Conservation (phyloP, 2,329 filamentous ascomycete genomes). For the Fusarium pseudocircinatum region DNA sequence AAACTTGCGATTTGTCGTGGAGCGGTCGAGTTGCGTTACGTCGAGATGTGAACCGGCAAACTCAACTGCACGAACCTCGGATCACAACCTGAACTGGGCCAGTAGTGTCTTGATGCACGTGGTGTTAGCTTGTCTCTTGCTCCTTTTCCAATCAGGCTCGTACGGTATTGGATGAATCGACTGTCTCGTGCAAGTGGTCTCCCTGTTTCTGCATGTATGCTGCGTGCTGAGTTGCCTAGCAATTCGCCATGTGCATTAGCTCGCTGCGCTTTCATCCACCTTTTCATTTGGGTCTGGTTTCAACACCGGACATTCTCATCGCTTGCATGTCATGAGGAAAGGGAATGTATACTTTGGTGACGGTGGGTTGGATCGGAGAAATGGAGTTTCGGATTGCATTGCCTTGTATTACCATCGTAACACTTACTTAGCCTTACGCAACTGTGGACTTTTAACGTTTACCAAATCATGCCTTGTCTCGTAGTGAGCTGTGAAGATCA, state of each 20-base stretch:
- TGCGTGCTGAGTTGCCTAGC: constrained; percentile 10
- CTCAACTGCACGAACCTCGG: constrained; percentile 1
- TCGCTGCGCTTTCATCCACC: constrained; percentile 8
- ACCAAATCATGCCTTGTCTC: background rate
- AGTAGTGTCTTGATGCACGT: constrained; percentile 22
- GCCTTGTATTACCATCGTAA: constrained; percentile 34
- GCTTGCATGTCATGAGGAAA: constrained; percentile 34
- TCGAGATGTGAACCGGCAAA: constrained; percentile 32
- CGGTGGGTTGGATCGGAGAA: constrained; percentile 18
- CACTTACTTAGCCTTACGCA: constrained; percentile 12
- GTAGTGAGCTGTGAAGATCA: background rate
- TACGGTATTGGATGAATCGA: constrained; percentile 34
- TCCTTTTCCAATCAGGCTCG: constrained; percentile 14
- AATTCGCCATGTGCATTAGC: constrained; percentile 8
- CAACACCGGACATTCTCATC: constrained; percentile 22
- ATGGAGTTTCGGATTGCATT: constrained; percentile 31
- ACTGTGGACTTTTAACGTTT: constrained; percentile 6
- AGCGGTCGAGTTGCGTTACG: constrained; percentile 23
- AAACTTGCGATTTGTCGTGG: constrained; percentile 32
- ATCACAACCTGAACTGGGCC: constrained; percentile 8
- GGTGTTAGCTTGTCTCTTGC: constrained; percentile 9
- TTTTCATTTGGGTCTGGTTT: constrained; percentile 17
- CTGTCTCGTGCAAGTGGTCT: constrained; percentile 36
- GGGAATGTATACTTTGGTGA: constrained; percentile 29
- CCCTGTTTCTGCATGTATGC: constrained; percentile 35